Evolutionary conservation across 2,329 filamentous ascomycete genomes (phyloP).

Genomic region (Colletotrichum limetticola): DNA sequence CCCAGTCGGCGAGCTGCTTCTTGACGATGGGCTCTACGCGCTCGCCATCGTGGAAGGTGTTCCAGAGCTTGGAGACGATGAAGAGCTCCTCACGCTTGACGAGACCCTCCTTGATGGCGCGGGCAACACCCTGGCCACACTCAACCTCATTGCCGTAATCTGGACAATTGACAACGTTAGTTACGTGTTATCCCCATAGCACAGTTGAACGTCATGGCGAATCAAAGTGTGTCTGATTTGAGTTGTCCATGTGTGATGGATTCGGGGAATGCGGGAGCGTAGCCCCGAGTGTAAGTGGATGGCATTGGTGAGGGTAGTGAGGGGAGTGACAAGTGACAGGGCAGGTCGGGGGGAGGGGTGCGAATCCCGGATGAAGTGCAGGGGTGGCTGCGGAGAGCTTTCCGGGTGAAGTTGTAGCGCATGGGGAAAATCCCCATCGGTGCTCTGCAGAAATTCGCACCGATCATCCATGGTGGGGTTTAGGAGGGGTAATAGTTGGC

Average conservation of each 20-base stretch:
- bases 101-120: conserved; percentile 82
- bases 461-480: conserved; percentile 32
- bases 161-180: conserved; percentile 44
- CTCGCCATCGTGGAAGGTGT: conserved; percentile 86
- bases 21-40: conserved; percentile 79
- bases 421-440: conserved; percentile 9
- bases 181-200: background rate
- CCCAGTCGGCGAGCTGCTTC: conserved; percentile 84
- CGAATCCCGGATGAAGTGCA: background rate
- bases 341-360: conserved; percentile 6
- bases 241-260: background rate
- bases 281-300: conserved; percentile 23
- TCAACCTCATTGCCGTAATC: conserved; percentile 89
- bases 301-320: too few relatives aligned
- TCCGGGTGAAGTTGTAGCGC: conserved; percentile 22
- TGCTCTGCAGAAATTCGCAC: conserved; percentile 19
- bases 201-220: too few relatives aligned
- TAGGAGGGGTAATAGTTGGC: conserved; percentile 32
- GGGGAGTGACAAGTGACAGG: background rate
- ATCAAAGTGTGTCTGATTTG: background rate
- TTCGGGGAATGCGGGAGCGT: conserved; percentile 8
- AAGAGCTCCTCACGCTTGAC: conserved; percentile 90
- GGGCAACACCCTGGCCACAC: conserved; percentile 79
- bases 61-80: conserved; percentile 94
- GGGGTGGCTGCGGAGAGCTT: conserved; percentile 28